These are phyloP conservation scores for Kwoniella newhampshirensis DNA, from an alignment of 768 basidiomycete genomes.

Conservation along the genomic window DNA sequence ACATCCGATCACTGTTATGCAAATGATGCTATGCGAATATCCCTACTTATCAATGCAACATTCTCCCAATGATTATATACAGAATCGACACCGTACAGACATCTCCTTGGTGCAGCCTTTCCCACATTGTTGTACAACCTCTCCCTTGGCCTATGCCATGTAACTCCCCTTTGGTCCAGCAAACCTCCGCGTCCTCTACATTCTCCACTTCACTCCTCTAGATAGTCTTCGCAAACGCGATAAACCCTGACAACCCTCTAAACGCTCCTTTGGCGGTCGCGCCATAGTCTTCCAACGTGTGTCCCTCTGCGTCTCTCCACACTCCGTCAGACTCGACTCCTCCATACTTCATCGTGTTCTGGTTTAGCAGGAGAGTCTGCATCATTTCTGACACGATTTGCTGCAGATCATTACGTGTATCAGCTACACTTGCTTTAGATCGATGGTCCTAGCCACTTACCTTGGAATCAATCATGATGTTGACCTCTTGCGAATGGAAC, in stretches of 20 bases:
- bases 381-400: constrained; percentile 62
- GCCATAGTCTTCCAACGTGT: constrained; percentile 52
- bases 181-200: no score
- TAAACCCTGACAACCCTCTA: constrained; percentile 48
- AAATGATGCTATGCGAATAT: no score
- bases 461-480: constrained; percentile 64
- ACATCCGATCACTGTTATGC: no score
- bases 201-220: constrained; percentile 8
- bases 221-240: constrained; percentile 49
- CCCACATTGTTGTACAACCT: no score
- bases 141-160: no score
- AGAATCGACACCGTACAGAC: no score
- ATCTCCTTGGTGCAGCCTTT: no score
- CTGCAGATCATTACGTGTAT: constrained; percentile 3
- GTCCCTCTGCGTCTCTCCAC: constrained; percentile 61
- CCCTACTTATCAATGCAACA: no score
- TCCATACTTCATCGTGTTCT: constrained; percentile 62
- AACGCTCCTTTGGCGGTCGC: constrained; percentile 42
- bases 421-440: background rate
- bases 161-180: no score
- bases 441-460: constrained; percentile 16
- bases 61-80: no score
- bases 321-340: constrained; percentile 60
- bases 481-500: constrained; percentile 72
- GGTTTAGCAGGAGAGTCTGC: constrained; percentile 53